Conservation (phyloP, 495 filamentous ascomycete species). For the Alectoria sarmentosa region DNA sequence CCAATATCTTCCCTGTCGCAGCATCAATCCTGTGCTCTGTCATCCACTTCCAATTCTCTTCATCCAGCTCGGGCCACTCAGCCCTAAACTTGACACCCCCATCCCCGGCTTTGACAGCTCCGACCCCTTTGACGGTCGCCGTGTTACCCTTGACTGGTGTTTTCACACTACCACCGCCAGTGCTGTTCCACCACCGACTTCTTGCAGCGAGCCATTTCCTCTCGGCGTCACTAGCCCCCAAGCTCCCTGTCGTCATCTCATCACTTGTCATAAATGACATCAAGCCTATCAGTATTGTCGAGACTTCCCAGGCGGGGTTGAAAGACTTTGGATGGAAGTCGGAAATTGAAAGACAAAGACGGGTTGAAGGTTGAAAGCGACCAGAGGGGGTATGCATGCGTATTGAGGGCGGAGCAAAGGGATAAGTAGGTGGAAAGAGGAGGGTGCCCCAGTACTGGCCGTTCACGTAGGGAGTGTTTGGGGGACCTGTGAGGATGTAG, state of each 20-base stretch:
- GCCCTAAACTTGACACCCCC: slow-evolving; percentile 81
- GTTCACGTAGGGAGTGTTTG: slow-evolving; percentile 84
- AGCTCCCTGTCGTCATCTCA: slow-evolving; percentile 94
- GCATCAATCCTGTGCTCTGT: slow-evolving; percentile 72
- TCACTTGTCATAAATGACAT: slow-evolving; percentile 97
- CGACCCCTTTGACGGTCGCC: slow-evolving; percentile 48
- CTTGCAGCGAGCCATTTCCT: slow-evolving; percentile 69
- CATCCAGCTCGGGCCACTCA: slow-evolving; percentile 87
- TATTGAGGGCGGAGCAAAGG: slow-evolving; percentile 94
- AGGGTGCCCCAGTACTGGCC: slow-evolving; percentile 98
- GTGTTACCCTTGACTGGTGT: slow-evolving; percentile 41
- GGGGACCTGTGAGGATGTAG: slow-evolving; percentile 95
- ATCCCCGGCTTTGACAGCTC: slow-evolving; percentile 74
- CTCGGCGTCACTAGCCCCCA: slow-evolving; percentile 73
- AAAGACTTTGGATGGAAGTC: slow-evolving; percentile 98
- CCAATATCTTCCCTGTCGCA: slow-evolving; percentile 57
- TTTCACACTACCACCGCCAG: slow-evolving; percentile 77
- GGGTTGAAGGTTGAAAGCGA: slow-evolving; percentile 85
- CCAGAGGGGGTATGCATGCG: slow-evolving; percentile 97
- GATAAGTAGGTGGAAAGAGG: slow-evolving; percentile 92
- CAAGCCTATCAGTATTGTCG: slow-evolving; percentile 89
- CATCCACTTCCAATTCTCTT: slow-evolving; percentile 94
- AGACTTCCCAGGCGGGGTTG: slow-evolving; percentile 98
- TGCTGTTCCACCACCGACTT: slow-evolving; percentile 94
- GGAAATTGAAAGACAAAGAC: slow-evolving; percentile 88